Percentiles rank a stretch among this genome's conserved stretches.
phyloP scores from a whole-genome alignment of 371 early-diverging fungal genomes.

The Mortierella sp. region DNA sequence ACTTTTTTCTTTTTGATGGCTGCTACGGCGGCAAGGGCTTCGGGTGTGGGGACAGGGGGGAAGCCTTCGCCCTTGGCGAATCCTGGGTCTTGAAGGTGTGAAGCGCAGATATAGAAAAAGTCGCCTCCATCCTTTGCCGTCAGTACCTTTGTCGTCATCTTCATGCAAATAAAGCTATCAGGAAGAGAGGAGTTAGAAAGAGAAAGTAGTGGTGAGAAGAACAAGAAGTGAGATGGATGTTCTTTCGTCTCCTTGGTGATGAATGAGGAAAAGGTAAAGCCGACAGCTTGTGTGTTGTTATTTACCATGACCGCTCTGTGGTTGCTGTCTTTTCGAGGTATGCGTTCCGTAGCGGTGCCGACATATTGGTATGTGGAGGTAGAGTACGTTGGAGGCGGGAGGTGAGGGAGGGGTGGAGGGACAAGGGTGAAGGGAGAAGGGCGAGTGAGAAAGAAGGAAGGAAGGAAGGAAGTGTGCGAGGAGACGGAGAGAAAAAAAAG shows the following conservation, averaged over 20 bases:
- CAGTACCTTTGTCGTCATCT: constrained; percentile 67
- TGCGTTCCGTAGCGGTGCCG: constrained; percentile 61
- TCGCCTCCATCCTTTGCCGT: constrained; percentile 69
- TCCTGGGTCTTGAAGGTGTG: constrained; percentile 47
- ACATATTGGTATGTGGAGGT: constrained; percentile 11
- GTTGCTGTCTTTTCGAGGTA: constrained; percentile 67
- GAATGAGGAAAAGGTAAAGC: neutral
- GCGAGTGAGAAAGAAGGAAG: neutral
- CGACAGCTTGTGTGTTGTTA: neutral
- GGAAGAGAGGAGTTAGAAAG: neutral
- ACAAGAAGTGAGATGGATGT: no score
- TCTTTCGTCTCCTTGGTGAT: neutral
- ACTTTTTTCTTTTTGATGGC: constrained; percentile 49
- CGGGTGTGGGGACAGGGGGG: constrained; percentile 44
- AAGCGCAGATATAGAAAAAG: constrained; percentile 68
- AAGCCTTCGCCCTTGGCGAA: constrained; percentile 54
- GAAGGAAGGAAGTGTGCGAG: neutral
- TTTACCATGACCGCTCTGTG: constrained; percentile 67
- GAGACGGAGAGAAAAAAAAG: neutral
- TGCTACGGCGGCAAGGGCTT: constrained; percentile 53
- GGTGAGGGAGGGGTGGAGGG: neutral
- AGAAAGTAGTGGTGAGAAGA: neutral
- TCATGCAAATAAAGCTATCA: constrained; percentile 66
- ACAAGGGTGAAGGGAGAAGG: neutral
- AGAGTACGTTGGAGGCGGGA: neutral